A percentile compares a stretch with the other conserved stretches of the same genome.
phyloP scores from a whole-genome alignment of 768 basidiomycete species.

The Xanthoconium purpureum region DNA sequence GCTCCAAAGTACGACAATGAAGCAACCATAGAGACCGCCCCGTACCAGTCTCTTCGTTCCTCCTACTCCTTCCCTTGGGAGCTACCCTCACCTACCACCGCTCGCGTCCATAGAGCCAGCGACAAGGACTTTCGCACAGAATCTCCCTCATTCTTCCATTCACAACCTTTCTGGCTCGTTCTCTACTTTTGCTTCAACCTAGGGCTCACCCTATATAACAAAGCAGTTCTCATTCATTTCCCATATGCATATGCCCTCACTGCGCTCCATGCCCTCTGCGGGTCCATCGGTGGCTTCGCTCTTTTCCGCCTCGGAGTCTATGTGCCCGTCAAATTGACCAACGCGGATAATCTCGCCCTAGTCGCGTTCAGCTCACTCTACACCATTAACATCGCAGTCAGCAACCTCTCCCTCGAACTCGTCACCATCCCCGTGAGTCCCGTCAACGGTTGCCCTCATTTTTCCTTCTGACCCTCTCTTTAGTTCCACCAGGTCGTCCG shows the following conservation, averaged over 20 bases:
- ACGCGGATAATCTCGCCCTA: constrained; percentile 57
- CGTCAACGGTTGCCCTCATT: neutral
- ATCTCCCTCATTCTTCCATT: constrained; percentile 23
- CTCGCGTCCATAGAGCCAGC: constrained; percentile 4
- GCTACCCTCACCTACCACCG: constrained; percentile 11
- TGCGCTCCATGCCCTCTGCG: constrained; percentile 85
- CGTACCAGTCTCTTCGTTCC: neutral
- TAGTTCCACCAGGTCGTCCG: constrained; percentile 98
- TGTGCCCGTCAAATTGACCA: constrained; percentile 51
- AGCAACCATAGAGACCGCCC: neutral
- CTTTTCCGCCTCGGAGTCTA: constrained; percentile 59
- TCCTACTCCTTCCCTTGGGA: constrained; percentile 21
- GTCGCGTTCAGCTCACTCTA: constrained; percentile 85
- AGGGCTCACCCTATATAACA: constrained; percentile 92
- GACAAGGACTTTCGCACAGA: constrained; percentile 12
- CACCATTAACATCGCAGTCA: constrained; percentile 91
- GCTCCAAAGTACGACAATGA: constrained; percentile 2
- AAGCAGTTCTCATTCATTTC: constrained; percentile 84
- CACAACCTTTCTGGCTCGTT: constrained; percentile 57
- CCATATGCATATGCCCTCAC: constrained; percentile 97
- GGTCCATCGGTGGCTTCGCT: constrained; percentile 73
- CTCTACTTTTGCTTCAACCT: constrained; percentile 93
- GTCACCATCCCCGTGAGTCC: constrained; percentile 84
- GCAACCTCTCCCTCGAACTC: constrained; percentile 84
- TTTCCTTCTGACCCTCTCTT: neutral